Evolutionary conservation across 108 stramenopile species (phyloP).

Genomic region (Cyclotella baltica): DNA sequence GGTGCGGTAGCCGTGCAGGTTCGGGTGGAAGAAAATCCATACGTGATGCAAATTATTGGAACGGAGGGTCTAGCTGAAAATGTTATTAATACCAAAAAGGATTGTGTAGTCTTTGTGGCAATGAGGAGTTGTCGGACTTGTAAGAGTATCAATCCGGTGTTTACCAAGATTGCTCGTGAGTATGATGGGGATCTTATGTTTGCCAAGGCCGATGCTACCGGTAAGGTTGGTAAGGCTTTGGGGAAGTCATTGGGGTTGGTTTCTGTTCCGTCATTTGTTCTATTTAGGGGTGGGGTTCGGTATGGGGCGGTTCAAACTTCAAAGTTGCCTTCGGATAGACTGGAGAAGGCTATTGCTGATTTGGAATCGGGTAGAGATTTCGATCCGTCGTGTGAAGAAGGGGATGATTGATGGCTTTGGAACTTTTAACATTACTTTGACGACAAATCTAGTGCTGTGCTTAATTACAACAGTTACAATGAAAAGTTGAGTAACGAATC

Average conservation of each 20-base stretch:
- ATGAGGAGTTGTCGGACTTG: constrained; percentile 87
- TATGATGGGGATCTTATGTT: constrained; percentile 62
- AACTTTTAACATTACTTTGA: no score
- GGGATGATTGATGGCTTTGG: constrained; percentile 16
- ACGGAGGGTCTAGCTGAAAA: constrained; percentile 64
- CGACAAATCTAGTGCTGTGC: no score
- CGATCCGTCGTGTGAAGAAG: constrained; percentile 42
- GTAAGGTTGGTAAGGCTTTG: constrained; percentile 68
- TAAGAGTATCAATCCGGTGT: constrained; percentile 64
- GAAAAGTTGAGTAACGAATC: no score
- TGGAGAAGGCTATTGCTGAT: constrained; percentile 62
- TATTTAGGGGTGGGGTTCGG: constrained; percentile 71
- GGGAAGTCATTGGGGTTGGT: constrained; percentile 65
- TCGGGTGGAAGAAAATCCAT: constrained; percentile 61
- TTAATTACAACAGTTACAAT: no score
- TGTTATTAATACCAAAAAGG: constrained; percentile 53
- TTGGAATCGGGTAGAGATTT: constrained; percentile 51
- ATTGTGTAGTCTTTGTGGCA: constrained; percentile 77
- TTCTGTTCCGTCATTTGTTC: constrained; percentile 82
- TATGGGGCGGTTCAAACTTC: constrained; percentile 72
- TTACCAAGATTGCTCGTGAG: constrained; percentile 73
- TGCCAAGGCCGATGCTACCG: constrained; percentile 80
- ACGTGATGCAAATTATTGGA: constrained; percentile 63
- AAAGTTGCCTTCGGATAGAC: constrained; percentile 69
- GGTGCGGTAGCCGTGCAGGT: constrained; percentile 21